These are phyloP conservation scores for Beauveria sp. DNA, from an alignment of 2,329 filamentous ascomycete species.

Conservation along the genomic window DNA sequence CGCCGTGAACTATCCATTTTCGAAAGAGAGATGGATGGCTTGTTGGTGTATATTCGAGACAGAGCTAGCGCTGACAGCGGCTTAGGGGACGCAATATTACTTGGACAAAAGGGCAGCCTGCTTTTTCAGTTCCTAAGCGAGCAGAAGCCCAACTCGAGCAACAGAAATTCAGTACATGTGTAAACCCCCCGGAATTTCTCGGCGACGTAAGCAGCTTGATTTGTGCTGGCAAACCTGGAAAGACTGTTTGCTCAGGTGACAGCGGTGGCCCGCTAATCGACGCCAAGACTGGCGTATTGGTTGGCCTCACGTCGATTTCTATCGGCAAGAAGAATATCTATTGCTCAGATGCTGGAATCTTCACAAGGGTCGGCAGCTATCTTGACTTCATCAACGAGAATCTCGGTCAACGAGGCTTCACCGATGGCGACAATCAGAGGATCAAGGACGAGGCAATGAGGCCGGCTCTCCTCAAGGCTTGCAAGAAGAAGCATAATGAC, in stretches of 20 bases:
- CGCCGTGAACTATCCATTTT: not conserved
- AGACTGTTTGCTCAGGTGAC: not conserved
- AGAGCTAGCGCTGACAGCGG: not conserved
- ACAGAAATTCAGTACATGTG: not conserved
- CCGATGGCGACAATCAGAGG: not conserved
- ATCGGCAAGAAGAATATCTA: not conserved
- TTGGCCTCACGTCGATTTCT: not conserved
- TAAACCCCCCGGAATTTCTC: fast-evolving
- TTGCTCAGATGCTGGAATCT: not conserved
- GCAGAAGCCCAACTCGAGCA: not conserved
- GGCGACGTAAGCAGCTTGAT: not conserved
- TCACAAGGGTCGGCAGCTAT: not conserved
- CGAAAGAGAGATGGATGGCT: not conserved
- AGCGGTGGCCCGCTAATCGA: not conserved
- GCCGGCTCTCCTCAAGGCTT: not conserved
- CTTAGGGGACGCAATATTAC: not conserved
- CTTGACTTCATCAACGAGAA: not conserved
- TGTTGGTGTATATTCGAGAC: not conserved
- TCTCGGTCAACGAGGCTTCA: not conserved
- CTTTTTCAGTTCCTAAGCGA: not conserved
- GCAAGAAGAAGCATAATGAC: not conserved
- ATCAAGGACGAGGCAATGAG: not conserved
- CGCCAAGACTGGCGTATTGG: not conserved
- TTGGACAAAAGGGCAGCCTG: not conserved
- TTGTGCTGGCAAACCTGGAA: not conserved